Percentiles rank a stretch among this genome's conserved stretches.
These are phyloP conservation scores for Neonectria magnoliae DNA, from an alignment of 2,329 filamentous ascomycete species.

Conservation along the genomic window DNA sequence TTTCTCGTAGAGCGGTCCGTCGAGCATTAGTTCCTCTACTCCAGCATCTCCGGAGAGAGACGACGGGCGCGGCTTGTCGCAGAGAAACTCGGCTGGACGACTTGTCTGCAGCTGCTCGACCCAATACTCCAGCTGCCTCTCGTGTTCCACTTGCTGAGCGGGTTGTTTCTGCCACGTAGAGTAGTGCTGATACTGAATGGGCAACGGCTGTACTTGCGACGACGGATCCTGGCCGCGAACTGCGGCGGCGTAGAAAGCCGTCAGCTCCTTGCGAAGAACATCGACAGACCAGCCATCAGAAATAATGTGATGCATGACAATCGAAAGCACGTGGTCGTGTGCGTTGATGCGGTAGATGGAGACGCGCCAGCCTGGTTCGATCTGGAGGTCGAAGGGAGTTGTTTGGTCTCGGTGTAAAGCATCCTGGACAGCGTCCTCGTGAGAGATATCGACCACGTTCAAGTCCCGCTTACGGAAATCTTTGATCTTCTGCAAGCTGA, in stretches of 20 bases:
- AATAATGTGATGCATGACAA: slow-evolving; percentile 36
- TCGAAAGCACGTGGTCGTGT: slow-evolving; percentile 20
- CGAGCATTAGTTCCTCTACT: slow-evolving; percentile 15
- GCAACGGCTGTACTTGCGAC: background rate
- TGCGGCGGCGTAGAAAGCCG: background rate
- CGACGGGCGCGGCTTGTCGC: slow-evolving; percentile 18
- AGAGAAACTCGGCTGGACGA: slow-evolving; percentile 23
- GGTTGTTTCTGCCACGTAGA: background rate
- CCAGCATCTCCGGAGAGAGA: slow-evolving; percentile 22
- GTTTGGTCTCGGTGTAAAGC: slow-evolving; percentile 17
- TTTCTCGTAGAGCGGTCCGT: slow-evolving; percentile 3
- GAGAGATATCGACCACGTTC: slow-evolving; percentile 8
- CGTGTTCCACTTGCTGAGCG: background rate
- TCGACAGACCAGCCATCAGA: slow-evolving; percentile 37
- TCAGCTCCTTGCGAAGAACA: slow-evolving; percentile 18
- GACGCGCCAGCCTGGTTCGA: slow-evolving; percentile 26
- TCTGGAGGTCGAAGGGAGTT: slow-evolving; percentile 22
- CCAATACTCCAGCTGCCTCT: background rate
- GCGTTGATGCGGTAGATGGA: slow-evolving; percentile 9
- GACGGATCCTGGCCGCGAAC: slow-evolving; percentile 9
- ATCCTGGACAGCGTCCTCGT: background rate
- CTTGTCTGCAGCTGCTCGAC: background rate
- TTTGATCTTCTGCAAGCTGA: slow-evolving; percentile 17
- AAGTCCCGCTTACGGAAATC: background rate
- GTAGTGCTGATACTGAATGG: background rate